These are phyloP conservation scores for Ramaria sp. DNA, from an alignment of 768 basidiomycete genomes.

Conservation along the genomic window DNA sequence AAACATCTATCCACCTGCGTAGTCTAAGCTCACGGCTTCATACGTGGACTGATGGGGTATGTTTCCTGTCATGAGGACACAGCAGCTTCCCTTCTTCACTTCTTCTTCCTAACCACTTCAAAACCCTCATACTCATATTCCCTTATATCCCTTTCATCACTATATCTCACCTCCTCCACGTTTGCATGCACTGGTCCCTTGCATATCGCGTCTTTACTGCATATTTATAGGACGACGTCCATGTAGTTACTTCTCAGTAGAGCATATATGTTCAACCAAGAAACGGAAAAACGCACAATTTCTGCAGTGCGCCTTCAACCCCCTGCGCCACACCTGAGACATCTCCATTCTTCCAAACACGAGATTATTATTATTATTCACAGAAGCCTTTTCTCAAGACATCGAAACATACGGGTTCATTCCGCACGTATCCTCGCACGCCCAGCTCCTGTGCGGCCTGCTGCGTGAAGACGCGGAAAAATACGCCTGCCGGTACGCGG, in stretches of 20 bases:
- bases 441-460: neutral
- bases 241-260: too few species aligned
- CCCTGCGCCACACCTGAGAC: constrained; percentile 2
- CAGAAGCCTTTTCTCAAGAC: neutral
- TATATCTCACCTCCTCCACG: neutral
- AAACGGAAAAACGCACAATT: neutral
- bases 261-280: too few species aligned
- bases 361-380: neutral
- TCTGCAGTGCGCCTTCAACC: neutral
- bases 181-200: neutral
- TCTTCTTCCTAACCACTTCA: neutral
- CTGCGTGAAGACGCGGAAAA: constrained; percentile 1
- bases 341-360: neutral
- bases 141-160: neutral
- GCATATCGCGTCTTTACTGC: constrained; percentile 1
- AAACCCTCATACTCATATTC: neutral
- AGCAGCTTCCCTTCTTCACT: neutral
- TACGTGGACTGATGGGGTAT: too few species aligned
- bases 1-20: too few species aligned
- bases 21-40: too few species aligned
- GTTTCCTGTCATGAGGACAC: too few species aligned
- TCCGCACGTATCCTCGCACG: neutral
- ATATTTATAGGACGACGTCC: neutral
- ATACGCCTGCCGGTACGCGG: neutral
- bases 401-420: neutral